Percentiles rank a stretch among this genome's conserved stretches.
Evolutionary conservation across 2,329 filamentous ascomycete species (phyloP).

Genomic region (Aspergillus ustus): DNA sequence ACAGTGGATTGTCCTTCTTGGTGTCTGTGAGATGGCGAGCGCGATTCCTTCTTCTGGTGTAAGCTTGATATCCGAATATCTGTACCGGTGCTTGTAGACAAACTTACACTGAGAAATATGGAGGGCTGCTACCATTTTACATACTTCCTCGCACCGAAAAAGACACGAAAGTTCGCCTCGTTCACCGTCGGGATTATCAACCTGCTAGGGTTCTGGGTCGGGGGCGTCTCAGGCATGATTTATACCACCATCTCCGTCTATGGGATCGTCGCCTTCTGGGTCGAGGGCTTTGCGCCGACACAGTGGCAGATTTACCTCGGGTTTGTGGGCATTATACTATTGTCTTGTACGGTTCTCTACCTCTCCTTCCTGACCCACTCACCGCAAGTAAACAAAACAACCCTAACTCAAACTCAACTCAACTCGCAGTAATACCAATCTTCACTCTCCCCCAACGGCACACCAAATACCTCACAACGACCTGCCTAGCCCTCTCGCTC

Average conservation of each 20-base stretch:
- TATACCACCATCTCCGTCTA: constrained; percentile 25
- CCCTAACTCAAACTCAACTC: not conserved
- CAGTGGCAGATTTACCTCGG: constrained; percentile 27
- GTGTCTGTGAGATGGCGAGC: constrained; percentile 21
- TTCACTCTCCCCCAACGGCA: constrained; percentile 18
- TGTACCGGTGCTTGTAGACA: not conserved
- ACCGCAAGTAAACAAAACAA: not conserved
- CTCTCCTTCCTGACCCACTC: not conserved
- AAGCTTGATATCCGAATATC: not conserved
- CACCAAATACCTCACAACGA: constrained; percentile 22
- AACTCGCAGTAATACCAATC: constrained; percentile 22
- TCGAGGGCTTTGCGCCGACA: constrained; percentile 14
- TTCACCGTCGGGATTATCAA: constrained; percentile 31
- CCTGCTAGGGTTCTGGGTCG: constrained; percentile 33
- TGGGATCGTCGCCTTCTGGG: constrained; percentile 20
- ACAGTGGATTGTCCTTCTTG: constrained; percentile 30
- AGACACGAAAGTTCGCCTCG: constrained; percentile 29
- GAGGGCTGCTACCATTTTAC: constrained; percentile 38
- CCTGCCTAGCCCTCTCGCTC: constrained; percentile 18
- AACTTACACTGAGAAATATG: not conserved
- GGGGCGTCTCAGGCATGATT: constrained; percentile 20
- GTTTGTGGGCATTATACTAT: constrained; percentile 20
- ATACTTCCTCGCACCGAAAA: constrained; percentile 31
- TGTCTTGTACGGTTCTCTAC: constrained; percentile 13
- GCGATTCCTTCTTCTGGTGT: constrained; percentile 24